phyloP scores from a whole-genome alignment of 2,329 filamentous ascomycete genomes.

The Colletotrichum sp. region DNA sequence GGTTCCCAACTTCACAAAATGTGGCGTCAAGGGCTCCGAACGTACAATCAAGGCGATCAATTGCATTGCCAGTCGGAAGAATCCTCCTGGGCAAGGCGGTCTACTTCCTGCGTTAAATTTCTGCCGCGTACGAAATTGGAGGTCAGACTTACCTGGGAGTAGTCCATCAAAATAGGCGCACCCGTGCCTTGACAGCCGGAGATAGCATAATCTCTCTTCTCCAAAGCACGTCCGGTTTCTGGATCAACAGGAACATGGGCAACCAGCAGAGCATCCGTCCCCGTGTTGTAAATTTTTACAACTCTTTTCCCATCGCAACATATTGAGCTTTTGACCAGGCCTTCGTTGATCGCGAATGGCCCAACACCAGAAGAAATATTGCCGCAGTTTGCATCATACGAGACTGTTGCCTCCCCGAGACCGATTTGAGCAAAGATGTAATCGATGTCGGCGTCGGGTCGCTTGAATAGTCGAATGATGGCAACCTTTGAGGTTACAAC shows the following conservation, averaged over 20 bases:
- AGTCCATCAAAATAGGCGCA: neutral
- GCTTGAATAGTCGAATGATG: conserved; percentile 50
- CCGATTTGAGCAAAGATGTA: conserved; percentile 66
- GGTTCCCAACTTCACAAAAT: neutral
- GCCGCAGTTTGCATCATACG: conserved; percentile 64
- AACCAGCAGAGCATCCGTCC: neutral
- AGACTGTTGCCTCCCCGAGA: conserved; percentile 55
- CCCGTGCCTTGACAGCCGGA: neutral
- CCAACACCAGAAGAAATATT: conserved; percentile 65
- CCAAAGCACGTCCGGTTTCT: neutral
- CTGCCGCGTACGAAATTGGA: neutral
- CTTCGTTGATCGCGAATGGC: conserved; percentile 59
- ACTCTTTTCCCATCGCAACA: neutral
- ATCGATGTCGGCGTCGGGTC: conserved; percentile 54
- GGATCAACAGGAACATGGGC: neutral
- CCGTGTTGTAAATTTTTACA: neutral
- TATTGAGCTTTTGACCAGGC: conserved; percentile 38
- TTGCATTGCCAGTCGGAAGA: neutral
- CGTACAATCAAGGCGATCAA: neutral
- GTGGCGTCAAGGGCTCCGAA: neutral
- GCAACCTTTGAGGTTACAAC: conserved; percentile 57
- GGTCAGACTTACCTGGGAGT: neutral
- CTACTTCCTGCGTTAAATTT: neutral
- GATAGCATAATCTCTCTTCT: neutral
- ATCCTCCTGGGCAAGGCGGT: neutral